phyloP scores from a whole-genome alignment of 164 flowering plant genomes.

The Annona cherimola region DNA sequence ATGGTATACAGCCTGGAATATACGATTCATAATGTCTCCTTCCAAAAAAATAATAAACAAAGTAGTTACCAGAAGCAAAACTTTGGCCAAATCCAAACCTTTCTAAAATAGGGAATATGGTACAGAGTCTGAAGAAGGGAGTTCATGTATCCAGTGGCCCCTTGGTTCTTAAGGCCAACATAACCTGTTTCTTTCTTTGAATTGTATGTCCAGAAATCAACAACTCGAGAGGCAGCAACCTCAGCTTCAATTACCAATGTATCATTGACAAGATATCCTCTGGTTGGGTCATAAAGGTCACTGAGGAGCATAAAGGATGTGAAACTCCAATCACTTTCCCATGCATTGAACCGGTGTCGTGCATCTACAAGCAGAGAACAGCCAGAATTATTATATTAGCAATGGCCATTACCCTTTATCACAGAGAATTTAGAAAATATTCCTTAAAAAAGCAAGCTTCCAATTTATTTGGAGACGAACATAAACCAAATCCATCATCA shows the following conservation, averaged over 20 bases:
- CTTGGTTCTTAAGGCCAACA: conserved; percentile 95
- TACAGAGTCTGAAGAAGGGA: conserved; percentile 83
- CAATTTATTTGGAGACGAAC: background rate
- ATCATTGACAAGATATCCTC: conserved; percentile 77
- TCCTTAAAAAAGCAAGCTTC: background rate
- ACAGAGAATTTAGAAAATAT: background rate
- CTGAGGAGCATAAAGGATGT: conserved; percentile 87
- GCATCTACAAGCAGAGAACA: conserved; percentile 49
- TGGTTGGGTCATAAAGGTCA: conserved; percentile 69
- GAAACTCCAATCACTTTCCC: conserved; percentile 93
- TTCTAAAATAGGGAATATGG: conserved; percentile 86
- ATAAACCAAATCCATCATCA: background rate
- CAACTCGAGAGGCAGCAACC: conserved; percentile 63
- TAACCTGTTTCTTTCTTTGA: conserved; percentile 94
- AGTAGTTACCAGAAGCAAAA: background rate
- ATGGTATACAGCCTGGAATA: conserved; percentile 88
- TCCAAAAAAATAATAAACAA: background rate
- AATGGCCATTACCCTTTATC: background rate
- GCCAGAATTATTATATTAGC: conserved; percentile 3
- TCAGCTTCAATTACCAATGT: conserved; percentile 68
- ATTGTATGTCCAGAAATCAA: conserved; percentile 82
- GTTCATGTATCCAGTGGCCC: conserved; percentile 97
- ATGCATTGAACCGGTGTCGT: conserved; percentile 78
- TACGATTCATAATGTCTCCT: background rate
- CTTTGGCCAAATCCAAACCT: conserved; percentile 36